Conservation (phyloP, 2,329 filamentous ascomycete genomes). For the Ophiocordyceps sinensis region DNA sequence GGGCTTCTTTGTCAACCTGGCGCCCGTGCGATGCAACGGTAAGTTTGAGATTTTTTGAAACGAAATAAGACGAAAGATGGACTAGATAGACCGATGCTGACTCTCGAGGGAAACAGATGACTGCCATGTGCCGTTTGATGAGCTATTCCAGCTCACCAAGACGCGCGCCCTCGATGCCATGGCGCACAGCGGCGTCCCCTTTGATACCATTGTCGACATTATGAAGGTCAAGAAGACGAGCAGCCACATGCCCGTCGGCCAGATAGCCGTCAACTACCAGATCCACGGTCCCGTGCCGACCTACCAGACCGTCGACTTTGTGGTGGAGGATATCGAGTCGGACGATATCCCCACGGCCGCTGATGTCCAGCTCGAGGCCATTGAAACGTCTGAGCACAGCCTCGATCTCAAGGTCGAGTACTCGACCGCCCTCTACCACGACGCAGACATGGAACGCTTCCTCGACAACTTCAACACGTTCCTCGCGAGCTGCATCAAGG, state of each 20-base stretch:
- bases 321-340: conserved; percentile 7
- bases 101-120: conserved; percentile 3
- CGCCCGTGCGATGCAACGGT: conserved; percentile 9
- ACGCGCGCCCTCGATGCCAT: conserved; percentile 8
- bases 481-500: conserved; percentile 10
- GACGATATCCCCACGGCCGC: conserved; percentile 11
- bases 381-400: conserved; percentile 9
- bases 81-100: background rate
- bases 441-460: conserved; percentile 11
- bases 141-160: conserved; percentile 10
- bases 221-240: conserved; percentile 9
- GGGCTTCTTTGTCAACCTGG: conserved; percentile 13
- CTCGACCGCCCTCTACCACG: conserved; percentile 8
- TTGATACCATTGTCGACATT: conserved; percentile 11
- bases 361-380: conserved; percentile 11
- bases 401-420: conserved; percentile 12
- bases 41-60: background rate
- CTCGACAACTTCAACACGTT: conserved; percentile 13
- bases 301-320: conserved; percentile 10
- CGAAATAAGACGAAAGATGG: background rate
- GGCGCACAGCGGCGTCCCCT: conserved; percentile 9
- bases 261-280: conserved; percentile 12
- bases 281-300: conserved; percentile 9
- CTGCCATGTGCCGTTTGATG: conserved; percentile 10
- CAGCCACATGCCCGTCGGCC: conserved; percentile 10